Conservation (phyloP, 225 moss, liverwort and hornwort species). For the Marchantia paleacea region DNA sequence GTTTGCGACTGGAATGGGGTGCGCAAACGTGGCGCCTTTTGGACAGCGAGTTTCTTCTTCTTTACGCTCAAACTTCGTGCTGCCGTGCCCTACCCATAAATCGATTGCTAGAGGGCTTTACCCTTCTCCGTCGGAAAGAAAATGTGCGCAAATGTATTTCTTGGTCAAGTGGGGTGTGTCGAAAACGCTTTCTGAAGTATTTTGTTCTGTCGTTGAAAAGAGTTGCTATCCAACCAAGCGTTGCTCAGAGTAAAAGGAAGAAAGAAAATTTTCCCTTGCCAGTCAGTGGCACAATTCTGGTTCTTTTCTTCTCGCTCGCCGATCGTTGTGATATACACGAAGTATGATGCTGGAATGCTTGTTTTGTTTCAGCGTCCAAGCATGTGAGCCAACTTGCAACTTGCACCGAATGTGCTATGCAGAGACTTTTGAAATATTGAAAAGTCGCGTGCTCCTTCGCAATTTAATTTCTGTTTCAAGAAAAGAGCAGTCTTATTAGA, state of each 20-base stretch:
- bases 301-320: background rate
- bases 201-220: background rate
- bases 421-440: background rate
- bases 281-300: background rate
- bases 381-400: slow-evolving; percentile 8
- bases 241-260: background rate
- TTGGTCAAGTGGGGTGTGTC: too few species aligned
- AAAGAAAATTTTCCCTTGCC: background rate
- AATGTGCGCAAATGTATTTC: too few species aligned
- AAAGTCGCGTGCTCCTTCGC: too few species aligned
- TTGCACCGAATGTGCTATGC: background rate
- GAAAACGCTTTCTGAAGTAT: too few species aligned
- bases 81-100: background rate
- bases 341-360: background rate
- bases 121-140: too few species aligned
- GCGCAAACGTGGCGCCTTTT: background rate
- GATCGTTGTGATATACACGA: background rate
- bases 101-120: background rate
- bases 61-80: background rate
- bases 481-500: too few species aligned
- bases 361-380: background rate
- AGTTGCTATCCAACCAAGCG: background rate
- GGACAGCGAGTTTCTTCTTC: background rate
- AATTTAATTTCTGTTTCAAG: too few species aligned
- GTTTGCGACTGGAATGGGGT: too few species aligned